Evolutionary conservation across 306 rosid genomes (phyloP), one percentile per base, ranked within the genome.

Genomic region (Casuarina equisetifolia): DNA sequence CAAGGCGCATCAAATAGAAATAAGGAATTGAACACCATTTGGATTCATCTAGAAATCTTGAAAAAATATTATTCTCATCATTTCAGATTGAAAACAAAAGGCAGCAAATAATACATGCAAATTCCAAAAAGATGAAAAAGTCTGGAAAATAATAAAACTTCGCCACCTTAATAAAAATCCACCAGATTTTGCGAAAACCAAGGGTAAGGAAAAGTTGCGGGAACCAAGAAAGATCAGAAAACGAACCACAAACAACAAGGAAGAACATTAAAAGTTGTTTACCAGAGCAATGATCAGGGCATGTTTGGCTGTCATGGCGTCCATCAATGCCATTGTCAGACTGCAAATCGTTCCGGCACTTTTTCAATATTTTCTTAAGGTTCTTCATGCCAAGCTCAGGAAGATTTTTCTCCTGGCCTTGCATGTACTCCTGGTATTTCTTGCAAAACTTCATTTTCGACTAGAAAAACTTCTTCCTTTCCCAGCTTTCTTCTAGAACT

Each of bases 391-490:
- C 96, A 78, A 95, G 89, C 51, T 52, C 97, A 6, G 97, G 98
- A 15, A 91, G 88, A 53, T 91, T 88, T 71, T 84, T 82, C 86
- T 87, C 82, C 71, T 95, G 97, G 62, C 86, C 88, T 80, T 89
- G 91, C 93, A 92, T 86, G 91, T 88, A 95, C 72, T 91, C 85
- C 69, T 87, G 92, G 79, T 95, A 95, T 81, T 74, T 89, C 89
- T 95, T 95, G 87, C 98, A 92, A 86, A 95, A 95, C 84, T 95
- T 95, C 98, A 95, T 95, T 50, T 82, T 85, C 70, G 69, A 55
- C 58, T 15, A 70, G 45, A 40, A 80, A 66, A 73, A 3, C 10
- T 3, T 4, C 10, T 13, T 35, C 54, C 53, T 70, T 40, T 72
- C 58, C 74, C 6, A 4, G 58, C 38, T 42, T 44, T 51, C 70